Evolutionary conservation across 306 rosid species (phyloP), one percentile per base, ranked within the genome.

Genomic region (Elaeagnus macrophylla): DNA sequence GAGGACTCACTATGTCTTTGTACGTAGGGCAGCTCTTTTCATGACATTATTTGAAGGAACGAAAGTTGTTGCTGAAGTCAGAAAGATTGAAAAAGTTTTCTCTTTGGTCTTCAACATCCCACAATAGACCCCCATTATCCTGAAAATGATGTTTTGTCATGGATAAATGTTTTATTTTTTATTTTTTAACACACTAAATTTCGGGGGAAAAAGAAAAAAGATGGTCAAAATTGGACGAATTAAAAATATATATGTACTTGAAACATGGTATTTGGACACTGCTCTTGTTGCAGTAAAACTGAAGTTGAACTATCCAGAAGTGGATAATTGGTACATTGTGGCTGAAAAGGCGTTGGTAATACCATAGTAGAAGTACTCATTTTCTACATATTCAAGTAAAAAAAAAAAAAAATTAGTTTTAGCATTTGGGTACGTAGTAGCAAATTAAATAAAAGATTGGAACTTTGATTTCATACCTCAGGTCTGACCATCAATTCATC

Each of bases 61-160:
- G 62, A 57, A 68, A 67, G 67, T 79, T 25, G 32, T 25, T 76
- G 83, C 57, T 64, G 51, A 78, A 74, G 65, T 81, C 93, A 72
- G 80, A 85, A 57, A 86, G 77, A 69, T 63, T 76, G 58, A 71
- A 82, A 75, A 83, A 60, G 84, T 61, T 77, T 58, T 82, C 90
- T 72, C 83, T 77, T 46, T 86, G 89, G 41, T 86, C 90, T 71
- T 83, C 94, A 48, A 40, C 55, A n/a, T 83, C 94, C 94, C 90
- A 83, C 67, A 80, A 69, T 18, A 77, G 67, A 72, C 69, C 70
- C 52, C 67, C 79, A 56, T 37, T 53, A 46, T 69, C 82, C 95
- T 89, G 95, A 85, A 75, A 80, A 73, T 64, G 54, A 76, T 56
- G 53, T 71, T 46, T 69, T 56, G 64, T 55, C 42, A 64, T 42